These are phyloP conservation scores for Uronychia binucleata DNA, from an alignment of 73 alveolate species.

Conservation along the genomic window DNA sequence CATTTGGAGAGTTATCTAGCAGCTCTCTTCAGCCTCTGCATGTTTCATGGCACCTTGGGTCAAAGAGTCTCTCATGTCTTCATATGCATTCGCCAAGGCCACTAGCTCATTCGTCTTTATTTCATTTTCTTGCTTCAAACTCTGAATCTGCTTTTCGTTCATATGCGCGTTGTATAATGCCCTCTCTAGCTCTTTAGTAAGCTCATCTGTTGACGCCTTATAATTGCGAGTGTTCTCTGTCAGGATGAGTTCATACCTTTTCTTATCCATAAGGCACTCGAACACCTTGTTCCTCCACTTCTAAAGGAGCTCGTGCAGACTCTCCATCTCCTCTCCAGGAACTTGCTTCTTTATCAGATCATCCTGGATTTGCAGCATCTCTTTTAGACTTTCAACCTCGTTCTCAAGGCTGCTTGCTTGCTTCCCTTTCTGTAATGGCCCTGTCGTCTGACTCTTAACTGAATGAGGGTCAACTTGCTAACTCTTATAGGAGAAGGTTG, in stretches of 20 bases:
- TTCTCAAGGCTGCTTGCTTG: neutral
- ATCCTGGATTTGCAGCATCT: neutral
- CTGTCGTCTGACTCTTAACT: too few relatives aligned
- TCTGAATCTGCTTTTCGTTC: too few relatives aligned
- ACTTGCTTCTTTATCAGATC: neutral
- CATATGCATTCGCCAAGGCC: neutral
- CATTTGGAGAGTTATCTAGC: neutral
- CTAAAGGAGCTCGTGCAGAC: neutral
- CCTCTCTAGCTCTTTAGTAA: neutral
- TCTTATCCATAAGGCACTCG: neutral
- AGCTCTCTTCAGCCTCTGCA: neutral
- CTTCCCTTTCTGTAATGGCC: neutral
- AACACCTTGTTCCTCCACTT: neutral
- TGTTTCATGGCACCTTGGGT: neutral
- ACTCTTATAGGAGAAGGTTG: too few relatives aligned
- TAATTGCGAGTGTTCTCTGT: neutral
- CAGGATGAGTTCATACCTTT: neutral
- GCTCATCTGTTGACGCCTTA: neutral
- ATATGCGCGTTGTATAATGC: neutral
- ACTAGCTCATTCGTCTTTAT: neutral
- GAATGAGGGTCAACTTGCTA: too few relatives aligned
- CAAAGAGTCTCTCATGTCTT: neutral
- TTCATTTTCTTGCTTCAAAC: neutral
- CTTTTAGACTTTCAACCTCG: neutral
- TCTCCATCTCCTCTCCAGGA: neutral